A percentile compares a stretch with the other conserved stretches of the same genome.
Conservation (phyloP, 805 yeast species). For the Naumovozyma castellii region DNA sequence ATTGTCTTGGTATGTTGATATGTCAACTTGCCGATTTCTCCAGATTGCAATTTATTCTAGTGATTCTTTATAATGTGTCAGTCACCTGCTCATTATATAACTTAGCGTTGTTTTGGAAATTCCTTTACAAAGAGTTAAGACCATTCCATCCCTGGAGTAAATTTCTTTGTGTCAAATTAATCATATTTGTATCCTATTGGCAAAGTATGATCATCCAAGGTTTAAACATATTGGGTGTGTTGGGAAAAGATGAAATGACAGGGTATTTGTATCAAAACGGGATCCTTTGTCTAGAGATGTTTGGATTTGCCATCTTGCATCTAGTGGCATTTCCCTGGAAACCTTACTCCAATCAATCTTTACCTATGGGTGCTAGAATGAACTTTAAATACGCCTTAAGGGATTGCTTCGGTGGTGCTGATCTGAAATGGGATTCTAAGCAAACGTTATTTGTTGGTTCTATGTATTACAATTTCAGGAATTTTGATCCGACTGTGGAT, state of each 20-base stretch:
- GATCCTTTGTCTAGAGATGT: conserved; percentile 70
- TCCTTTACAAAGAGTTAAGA: conserved; percentile 65
- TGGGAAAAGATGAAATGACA: conserved; percentile 24
- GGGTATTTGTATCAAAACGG: conserved; percentile 69
- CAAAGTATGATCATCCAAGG: conserved; percentile 62
- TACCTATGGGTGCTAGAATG: conserved; percentile 65
- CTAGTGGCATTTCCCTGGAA: conserved; percentile 72
- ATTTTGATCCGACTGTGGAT: conserved; percentile 66
- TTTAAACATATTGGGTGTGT: conserved; percentile 39
- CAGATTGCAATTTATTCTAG: conserved; percentile 42
- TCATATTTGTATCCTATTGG: conserved; percentile 98
- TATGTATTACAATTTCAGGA: conserved; percentile 65
- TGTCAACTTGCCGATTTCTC: conserved; percentile 40
- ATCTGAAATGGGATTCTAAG: conserved; percentile 68
- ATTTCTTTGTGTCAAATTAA: conserved; percentile 83
- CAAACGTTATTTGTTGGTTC: conserved; percentile 55
- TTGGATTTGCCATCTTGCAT: conserved; percentile 83
- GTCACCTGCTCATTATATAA: conserved; percentile 77
- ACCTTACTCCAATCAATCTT: conserved; percentile 51
- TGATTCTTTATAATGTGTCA: conserved; percentile 68
- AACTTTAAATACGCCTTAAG: conserved; percentile 52
- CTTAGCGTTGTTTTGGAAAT: conserved; percentile 86
- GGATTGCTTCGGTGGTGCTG: conserved; percentile 72
- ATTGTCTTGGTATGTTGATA: conserved; percentile 46
- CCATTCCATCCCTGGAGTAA: conserved; percentile 86